phyloP scores from a whole-genome alignment of 2,329 filamentous ascomycete species.

The Cladosporium cucumerinum region DNA sequence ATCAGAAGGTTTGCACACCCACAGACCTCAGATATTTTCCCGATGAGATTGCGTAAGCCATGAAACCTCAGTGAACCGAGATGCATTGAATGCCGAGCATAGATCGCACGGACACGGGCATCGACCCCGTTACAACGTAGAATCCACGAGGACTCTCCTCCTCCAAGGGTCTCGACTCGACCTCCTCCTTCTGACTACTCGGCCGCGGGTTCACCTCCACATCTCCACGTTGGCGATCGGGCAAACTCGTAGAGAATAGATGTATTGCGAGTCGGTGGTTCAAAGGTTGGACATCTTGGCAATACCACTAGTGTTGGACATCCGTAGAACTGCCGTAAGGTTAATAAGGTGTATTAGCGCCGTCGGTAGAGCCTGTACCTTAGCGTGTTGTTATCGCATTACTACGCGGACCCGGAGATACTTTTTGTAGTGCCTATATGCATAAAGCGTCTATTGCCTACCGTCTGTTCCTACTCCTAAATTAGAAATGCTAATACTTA shows the following conservation, averaged over 20 bases:
- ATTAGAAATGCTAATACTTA: too few species aligned
- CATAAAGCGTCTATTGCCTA: too few species aligned
- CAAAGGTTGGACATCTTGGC: too few species aligned
- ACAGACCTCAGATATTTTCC: neutral
- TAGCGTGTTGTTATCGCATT: too few species aligned
- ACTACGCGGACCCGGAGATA: too few species aligned
- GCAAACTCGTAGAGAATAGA: slow-evolving; percentile 7
- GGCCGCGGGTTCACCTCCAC: neutral
- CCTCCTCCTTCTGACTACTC: neutral
- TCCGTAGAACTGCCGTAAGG: too few species aligned
- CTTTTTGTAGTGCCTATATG: too few species aligned
- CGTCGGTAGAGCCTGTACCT: too few species aligned
- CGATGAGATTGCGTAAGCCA: neutral
- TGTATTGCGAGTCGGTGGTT: too few species aligned
- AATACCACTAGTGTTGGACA: too few species aligned
- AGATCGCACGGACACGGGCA: neutral
- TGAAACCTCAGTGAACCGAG: neutral
- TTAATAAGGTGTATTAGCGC: too few species aligned
- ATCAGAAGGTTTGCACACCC: neutral
- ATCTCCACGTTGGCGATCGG: neutral
- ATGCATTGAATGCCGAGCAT: neutral
- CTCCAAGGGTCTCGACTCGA: neutral
- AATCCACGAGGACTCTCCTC: neutral
- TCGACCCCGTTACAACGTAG: neutral
- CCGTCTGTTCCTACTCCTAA: too few species aligned